These are phyloP conservation scores for Farysia itapuensis DNA, from an alignment of 1,284 basidiomycete genomes.

Conservation along the genomic window DNA sequence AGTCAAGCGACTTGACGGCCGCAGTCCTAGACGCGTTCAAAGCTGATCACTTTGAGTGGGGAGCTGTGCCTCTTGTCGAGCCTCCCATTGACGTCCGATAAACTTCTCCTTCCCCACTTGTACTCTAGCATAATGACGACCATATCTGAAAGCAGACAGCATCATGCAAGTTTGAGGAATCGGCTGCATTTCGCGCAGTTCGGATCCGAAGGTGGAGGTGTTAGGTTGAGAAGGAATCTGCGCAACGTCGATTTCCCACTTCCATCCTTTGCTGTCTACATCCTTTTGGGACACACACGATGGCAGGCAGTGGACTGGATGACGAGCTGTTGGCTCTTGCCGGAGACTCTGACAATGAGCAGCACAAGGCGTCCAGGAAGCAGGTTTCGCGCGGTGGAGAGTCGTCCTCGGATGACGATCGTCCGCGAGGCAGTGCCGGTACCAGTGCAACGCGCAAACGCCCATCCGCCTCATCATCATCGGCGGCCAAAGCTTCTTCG, in stretches of 20 bases:
- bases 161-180: too few relatives aligned
- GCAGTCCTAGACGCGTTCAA: conserved; percentile 14
- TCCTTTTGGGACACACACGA: too few relatives aligned
- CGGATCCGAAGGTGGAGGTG: too few relatives aligned
- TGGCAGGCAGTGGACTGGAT: conserved; percentile 64
- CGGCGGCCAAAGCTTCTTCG: background rate
- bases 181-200: too few relatives aligned
- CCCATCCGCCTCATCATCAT: background rate
- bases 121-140: too few relatives aligned
- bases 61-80: conserved; percentile 19
- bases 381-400: conserved; percentile 66
- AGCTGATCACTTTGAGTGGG: conserved; percentile 19
- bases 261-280: too few relatives aligned
- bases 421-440: conserved; percentile 63
- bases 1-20: conserved; percentile 11
- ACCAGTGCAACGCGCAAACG: conserved; percentile 41
- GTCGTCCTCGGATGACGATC: conserved; percentile 64
- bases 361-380: conserved; percentile 59
- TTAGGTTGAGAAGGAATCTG: too few relatives aligned
- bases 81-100: conserved; percentile 35
- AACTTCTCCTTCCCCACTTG: background rate
- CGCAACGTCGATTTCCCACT: too few relatives aligned
- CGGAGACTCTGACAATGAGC: conserved; percentile 66
- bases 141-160: too few relatives aligned
- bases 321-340: conserved; percentile 72